These are phyloP conservation scores for Termitomyces eurrhizus DNA, from an alignment of 768 basidiomycete species.

Conservation along the genomic window DNA sequence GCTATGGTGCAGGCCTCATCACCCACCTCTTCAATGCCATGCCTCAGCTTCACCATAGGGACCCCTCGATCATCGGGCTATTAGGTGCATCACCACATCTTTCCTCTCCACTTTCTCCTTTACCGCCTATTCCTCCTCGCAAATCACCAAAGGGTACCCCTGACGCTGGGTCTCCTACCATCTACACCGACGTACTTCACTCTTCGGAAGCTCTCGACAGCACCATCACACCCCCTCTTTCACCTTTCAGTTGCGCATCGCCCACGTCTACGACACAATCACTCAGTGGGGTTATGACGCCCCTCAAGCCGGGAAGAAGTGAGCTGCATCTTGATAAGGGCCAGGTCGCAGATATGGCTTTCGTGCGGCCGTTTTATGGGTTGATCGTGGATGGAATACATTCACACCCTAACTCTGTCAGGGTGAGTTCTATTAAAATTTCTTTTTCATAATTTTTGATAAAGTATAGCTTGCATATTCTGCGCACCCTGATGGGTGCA, in stretches of 20 bases:
- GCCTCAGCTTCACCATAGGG: constrained; percentile 86
- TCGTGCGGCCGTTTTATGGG: constrained; percentile 76
- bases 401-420: constrained; percentile 85
- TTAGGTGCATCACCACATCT: constrained; percentile 73
- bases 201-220: constrained; percentile 63
- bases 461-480: constrained; percentile 70
- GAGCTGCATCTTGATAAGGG: constrained; percentile 45
- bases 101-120: constrained; percentile 35
- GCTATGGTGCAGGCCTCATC: constrained; percentile 75
- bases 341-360: constrained; percentile 47
- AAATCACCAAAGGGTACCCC: constrained; percentile 3
- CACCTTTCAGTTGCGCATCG: constrained; percentile 29
- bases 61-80: constrained; percentile 88
- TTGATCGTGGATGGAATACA: constrained; percentile 92
- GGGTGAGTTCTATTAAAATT: constrained; percentile 43
- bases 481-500: constrained; percentile 78
- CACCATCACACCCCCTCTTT: constrained; percentile 50
- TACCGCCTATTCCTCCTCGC: constrained; percentile 16
- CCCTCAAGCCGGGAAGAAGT: constrained; percentile 25
- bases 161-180: not conserved
- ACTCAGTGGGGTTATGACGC: constrained; percentile 19
- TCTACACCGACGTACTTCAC: constrained; percentile 18
- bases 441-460: constrained; percentile 1
- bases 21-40: constrained; percentile 94
- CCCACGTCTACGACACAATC: constrained; percentile 11